Percentiles rank a stretch among this genome's conserved stretches.
Evolutionary conservation across 768 basidiomycete genomes (phyloP).

Genomic region (Pluteus cervinus): DNA sequence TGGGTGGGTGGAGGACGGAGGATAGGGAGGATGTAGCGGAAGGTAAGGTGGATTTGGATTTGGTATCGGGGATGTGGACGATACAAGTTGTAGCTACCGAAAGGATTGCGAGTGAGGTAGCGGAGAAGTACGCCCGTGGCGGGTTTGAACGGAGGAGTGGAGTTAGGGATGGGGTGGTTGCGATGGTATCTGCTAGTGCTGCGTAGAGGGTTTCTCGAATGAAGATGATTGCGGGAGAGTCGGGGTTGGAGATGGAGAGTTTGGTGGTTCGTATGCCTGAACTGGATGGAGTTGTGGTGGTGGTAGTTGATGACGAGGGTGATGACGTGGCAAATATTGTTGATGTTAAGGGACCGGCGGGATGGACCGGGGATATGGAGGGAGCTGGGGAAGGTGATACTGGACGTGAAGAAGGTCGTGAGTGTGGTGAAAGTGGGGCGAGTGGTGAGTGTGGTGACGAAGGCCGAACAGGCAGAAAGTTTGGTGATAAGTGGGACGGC

Average conservation of each 20-base stretch:
- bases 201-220: conserved; percentile 89
- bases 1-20: no score
- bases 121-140: conserved; percentile 72
- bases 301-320: conserved; percentile 22
- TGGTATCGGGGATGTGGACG: no score
- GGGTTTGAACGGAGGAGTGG: conserved; percentile 55
- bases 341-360: no score
- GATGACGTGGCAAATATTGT: conserved; percentile 19
- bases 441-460: conserved; percentile 3
- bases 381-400: conserved; percentile 9
- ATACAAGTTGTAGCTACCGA: conserved; percentile 53
- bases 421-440: conserved; percentile 1
- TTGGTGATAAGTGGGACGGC: no score
- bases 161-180: conserved; percentile 47
- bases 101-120: conserved; percentile 67
- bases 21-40: no score
- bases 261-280: conserved; percentile 24
- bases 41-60: no score
- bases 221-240: conserved; percentile 62
- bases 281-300: conserved; percentile 17
- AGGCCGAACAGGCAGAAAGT: background rate
- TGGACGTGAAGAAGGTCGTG: conserved; percentile 10
- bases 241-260: conserved; percentile 35
- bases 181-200: conserved; percentile 64
- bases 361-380: no score